Percentiles rank a stretch among this genome's conserved stretches.
Conservation (phyloP, 495 filamentous ascomycete species). For the Xylaria sp. region DNA sequence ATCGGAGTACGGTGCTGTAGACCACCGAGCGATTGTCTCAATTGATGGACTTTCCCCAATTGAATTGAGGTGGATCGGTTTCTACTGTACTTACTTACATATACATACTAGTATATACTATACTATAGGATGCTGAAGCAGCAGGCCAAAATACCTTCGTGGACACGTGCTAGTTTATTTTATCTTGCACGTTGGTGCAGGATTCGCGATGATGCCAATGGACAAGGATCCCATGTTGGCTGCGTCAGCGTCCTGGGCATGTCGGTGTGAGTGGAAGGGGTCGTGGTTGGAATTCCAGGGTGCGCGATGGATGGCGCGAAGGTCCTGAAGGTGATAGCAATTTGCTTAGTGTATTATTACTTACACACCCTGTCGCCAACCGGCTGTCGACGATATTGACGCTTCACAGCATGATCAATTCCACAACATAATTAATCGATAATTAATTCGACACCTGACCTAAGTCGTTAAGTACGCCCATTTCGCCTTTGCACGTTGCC, state of each 20-base stretch:
- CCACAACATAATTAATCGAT: not conserved
- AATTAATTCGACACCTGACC: not conserved
- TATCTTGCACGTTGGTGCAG: not conserved
- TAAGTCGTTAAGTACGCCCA: no score
- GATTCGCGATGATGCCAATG: not conserved
- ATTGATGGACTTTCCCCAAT: not conserved
- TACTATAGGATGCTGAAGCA: not conserved
- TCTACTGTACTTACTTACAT: no score
- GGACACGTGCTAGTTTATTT: not conserved
- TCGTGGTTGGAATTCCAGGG: not conserved
- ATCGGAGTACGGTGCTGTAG: no score
- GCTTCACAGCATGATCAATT: not conserved
- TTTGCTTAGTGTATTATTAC: not conserved
- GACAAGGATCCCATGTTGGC: slow-evolving; percentile 8
- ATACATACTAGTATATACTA: no score
- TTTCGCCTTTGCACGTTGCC: no score
- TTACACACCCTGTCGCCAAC: not conserved
- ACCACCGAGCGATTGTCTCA: not conserved
- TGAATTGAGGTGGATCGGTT: not conserved
- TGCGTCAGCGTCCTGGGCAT: not conserved
- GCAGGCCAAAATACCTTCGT: not conserved
- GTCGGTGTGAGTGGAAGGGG: slow-evolving; percentile 10
- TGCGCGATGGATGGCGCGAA: not conserved
- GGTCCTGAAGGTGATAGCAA: not conserved
- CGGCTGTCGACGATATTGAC: not conserved